Conservation (phyloP, 1,284 basidiomycete genomes). For the Retiboletus flavoniger region DNA sequence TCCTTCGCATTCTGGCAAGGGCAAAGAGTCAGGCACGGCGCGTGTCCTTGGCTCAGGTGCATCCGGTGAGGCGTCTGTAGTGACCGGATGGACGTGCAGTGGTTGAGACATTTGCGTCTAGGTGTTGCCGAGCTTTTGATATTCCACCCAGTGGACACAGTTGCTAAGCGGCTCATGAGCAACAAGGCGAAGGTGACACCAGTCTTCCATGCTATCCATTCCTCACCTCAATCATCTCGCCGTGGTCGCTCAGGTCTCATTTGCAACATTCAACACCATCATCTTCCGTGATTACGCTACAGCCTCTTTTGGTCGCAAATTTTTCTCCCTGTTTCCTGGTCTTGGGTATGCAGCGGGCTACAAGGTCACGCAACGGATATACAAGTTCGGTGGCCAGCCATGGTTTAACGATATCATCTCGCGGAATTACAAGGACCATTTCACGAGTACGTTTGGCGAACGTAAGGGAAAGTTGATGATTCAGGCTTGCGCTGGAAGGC, state of each 20-base stretch:
- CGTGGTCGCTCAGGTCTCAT: conserved; percentile 55
- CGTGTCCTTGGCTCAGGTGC: conserved; percentile 90
- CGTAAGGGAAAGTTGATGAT: conserved; percentile 95
- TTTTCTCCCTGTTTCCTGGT: conserved; percentile 94
- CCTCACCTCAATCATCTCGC: neutral
- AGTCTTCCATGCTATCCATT: neutral
- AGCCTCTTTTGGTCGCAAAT: conserved; percentile 68
- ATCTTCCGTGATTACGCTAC: conserved; percentile 86
- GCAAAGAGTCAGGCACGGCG: conserved; percentile 88
- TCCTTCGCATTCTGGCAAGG: conserved; percentile 58
- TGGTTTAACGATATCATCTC: conserved; percentile 94
- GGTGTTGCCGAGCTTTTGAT: conserved; percentile 93
- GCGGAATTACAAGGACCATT: conserved; percentile 71
- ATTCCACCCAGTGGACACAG: conserved; percentile 92
- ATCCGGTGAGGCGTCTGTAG: conserved; percentile 56
- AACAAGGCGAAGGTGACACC: conserved; percentile 79
- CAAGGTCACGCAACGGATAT: conserved; percentile 91
- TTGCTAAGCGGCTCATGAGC: conserved; percentile 97
- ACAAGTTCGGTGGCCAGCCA: conserved; percentile 99
- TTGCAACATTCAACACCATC: conserved; percentile 65
- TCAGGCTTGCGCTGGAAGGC: conserved; percentile 93
- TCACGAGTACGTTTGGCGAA: conserved; percentile 89
- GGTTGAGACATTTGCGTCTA: conserved; percentile 31
- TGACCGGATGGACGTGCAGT: neutral
- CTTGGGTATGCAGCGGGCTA: conserved; percentile 98